phyloP scores from a whole-genome alignment of 1,284 basidiomycete species.

The Sanghuangporus sanghuang region DNA sequence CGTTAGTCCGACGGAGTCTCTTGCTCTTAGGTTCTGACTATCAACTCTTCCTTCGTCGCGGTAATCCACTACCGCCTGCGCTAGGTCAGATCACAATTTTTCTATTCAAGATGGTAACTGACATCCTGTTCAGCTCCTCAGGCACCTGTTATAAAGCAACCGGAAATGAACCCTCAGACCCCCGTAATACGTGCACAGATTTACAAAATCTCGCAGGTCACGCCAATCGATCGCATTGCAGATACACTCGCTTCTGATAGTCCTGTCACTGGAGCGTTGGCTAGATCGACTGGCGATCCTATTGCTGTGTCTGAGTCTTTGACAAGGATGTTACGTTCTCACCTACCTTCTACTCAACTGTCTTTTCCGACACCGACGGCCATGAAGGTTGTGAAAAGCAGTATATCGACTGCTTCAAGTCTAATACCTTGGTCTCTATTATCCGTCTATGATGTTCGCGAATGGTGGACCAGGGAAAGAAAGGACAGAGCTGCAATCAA shows the following conservation, averaged over 20 bases:
- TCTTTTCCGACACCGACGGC: neutral
- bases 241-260: slow-evolving; percentile 56
- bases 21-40: slow-evolving; percentile 62
- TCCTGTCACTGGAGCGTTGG: slow-evolving; percentile 43
- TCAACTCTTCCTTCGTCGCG: slow-evolving; percentile 48
- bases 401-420: neutral
- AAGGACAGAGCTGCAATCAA: slow-evolving; percentile 46
- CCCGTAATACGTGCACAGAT: slow-evolving; percentile 46
- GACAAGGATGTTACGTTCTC: slow-evolving; percentile 30
- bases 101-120: slow-evolving; percentile 6
- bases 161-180: slow-evolving; percentile 26
- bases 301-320: slow-evolving; percentile 55
- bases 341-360: neutral
- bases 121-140: neutral
- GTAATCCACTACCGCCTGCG: slow-evolving; percentile 31
- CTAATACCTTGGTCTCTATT: neutral
- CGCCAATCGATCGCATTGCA: slow-evolving; percentile 45
- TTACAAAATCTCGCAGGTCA: slow-evolving; percentile 35
- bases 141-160: slow-evolving; percentile 23
- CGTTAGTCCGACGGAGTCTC: slow-evolving; percentile 53
- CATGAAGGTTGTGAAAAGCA: neutral
- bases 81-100: slow-evolving; percentile 22
- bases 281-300: slow-evolving; percentile 39
- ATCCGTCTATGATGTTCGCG: slow-evolving; percentile 16
- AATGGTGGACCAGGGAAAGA: slow-evolving; percentile 59